These are phyloP conservation scores for Eimeria necatrix DNA, from an alignment of 169 alveolate species.

Conservation along the genomic window DNA sequence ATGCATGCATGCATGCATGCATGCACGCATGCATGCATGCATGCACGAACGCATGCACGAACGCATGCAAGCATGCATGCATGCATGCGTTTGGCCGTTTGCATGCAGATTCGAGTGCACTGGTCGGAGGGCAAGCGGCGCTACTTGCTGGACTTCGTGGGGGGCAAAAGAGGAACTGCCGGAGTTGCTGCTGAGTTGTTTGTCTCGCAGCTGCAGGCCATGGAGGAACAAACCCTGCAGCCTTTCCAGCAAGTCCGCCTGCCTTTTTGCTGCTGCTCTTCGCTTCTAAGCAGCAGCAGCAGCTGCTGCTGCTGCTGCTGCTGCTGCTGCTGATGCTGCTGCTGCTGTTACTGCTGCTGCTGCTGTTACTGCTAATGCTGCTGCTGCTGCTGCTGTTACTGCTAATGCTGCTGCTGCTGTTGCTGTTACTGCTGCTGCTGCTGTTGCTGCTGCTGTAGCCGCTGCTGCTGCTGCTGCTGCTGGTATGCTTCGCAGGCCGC, in stretches of 20 bases:
- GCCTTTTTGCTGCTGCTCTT: background rate
- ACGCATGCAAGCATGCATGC: too few species aligned
- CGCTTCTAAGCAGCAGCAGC: background rate
- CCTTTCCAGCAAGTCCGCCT: background rate
- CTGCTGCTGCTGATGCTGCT: background rate
- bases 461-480: slow-evolving; percentile 16
- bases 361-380: background rate
- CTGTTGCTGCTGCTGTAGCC: background rate
- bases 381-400: slow-evolving; percentile 7
- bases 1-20: too few species aligned
- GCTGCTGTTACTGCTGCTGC: background rate
- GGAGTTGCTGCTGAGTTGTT: slow-evolving; percentile 27
- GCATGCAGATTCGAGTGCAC: background rate
- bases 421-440: background rate
- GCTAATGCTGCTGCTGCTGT: background rate
- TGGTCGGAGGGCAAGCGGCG: slow-evolving; percentile 65
- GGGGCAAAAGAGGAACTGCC: slow-evolving; percentile 57
- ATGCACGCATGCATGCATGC: too few species aligned
- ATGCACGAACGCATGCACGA: too few species aligned
- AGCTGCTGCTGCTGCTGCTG: background rate
- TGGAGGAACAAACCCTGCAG: slow-evolving; percentile 56
- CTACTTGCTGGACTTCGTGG: slow-evolving; percentile 54
- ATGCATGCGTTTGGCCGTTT: too few species aligned
- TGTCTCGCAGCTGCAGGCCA: slow-evolving; percentile 61
- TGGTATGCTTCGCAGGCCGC: background rate